Percentiles rank a stretch among this genome's conserved stretches.
Evolutionary conservation across 495 filamentous ascomycete genomes (phyloP).

Genomic region (Tirmania nivea): DNA sequence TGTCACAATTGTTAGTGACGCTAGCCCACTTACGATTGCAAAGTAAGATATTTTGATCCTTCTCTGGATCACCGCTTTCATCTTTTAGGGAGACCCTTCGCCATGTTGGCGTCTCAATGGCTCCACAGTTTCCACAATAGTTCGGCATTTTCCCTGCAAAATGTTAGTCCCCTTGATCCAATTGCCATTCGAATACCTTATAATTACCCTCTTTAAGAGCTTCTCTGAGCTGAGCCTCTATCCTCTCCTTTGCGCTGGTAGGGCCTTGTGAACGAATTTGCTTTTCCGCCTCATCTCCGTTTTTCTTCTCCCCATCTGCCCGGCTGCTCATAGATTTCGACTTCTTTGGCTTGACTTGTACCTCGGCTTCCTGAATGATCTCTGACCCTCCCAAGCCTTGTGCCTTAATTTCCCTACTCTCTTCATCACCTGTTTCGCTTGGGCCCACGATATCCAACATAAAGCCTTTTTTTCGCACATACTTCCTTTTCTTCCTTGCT

Average conservation of each 20-base stretch:
- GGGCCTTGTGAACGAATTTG: background rate
- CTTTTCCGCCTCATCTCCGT: background rate
- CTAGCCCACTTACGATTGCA: constrained; percentile 56
- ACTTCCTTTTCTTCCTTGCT: background rate
- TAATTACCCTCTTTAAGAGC: constrained; percentile 7
- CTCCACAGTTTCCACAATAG: constrained; percentile 79
- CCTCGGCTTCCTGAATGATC: background rate
- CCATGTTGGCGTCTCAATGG: constrained; percentile 90
- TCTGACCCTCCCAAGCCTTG: background rate
- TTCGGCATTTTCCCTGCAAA: constrained; percentile 46
- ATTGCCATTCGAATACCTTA: constrained; percentile 14
- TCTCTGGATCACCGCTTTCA: constrained; percentile 35
- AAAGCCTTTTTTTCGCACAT: background rate
- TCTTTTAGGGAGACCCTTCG: constrained; percentile 57
- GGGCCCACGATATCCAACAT: background rate
- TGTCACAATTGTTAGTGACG: background rate
- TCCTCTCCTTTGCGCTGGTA: constrained; percentile 15
- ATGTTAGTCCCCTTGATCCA: constrained; percentile 38
- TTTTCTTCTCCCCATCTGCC: background rate
- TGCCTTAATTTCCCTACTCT: background rate
- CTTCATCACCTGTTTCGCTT: background rate
- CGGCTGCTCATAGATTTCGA: background rate
- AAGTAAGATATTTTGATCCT: constrained; percentile 46
- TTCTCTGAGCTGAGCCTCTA: constrained; percentile 15
- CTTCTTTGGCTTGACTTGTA: background rate